phyloP scores from a whole-genome alignment of 2,329 filamentous ascomycete genomes.

The Madurella fahalii region DNA sequence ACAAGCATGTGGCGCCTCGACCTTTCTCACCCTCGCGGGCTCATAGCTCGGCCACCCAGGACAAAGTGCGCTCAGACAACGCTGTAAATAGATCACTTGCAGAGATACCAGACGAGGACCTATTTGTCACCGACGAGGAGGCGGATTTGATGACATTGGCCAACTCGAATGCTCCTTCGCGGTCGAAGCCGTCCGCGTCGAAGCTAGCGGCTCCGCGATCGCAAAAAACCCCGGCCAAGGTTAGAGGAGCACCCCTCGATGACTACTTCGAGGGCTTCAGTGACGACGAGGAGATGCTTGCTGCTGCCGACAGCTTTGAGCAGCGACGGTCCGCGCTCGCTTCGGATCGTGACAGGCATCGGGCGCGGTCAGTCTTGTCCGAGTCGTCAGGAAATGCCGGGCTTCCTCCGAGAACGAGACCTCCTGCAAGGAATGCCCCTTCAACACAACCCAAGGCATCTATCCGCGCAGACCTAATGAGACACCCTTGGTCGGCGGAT shows the following conservation, averaged over 20 bases:
- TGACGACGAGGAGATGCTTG: constrained; percentile 44
- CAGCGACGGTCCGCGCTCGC: constrained; percentile 36
- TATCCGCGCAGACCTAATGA: constrained; percentile 54
- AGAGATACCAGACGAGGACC: constrained; percentile 10
- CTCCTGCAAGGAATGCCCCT: constrained; percentile 29
- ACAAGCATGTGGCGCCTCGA: neutral
- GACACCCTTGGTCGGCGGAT: constrained; percentile 78
- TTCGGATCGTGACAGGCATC: constrained; percentile 17
- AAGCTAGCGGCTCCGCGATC: neutral
- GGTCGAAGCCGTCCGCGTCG: neutral
- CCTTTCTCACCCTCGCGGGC: neutral
- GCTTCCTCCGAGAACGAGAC: constrained; percentile 8
- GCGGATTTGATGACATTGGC: constrained; percentile 26
- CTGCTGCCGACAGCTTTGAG: constrained; percentile 49
- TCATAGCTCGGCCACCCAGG: neutral
- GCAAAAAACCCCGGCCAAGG: constrained; percentile 7
- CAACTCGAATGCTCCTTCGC: neutral
- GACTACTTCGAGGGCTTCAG: constrained; percentile 30
- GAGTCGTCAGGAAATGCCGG: constrained; percentile 45
- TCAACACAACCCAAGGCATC: constrained; percentile 31
- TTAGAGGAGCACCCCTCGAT: neutral
- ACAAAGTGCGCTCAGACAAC: neutral
- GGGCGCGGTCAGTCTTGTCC: constrained; percentile 38
- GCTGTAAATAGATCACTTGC: neutral
- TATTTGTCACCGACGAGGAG: constrained; percentile 13